Conservation (phyloP, 257 asterid genomes). For the Solanum tacnaense region DNA sequence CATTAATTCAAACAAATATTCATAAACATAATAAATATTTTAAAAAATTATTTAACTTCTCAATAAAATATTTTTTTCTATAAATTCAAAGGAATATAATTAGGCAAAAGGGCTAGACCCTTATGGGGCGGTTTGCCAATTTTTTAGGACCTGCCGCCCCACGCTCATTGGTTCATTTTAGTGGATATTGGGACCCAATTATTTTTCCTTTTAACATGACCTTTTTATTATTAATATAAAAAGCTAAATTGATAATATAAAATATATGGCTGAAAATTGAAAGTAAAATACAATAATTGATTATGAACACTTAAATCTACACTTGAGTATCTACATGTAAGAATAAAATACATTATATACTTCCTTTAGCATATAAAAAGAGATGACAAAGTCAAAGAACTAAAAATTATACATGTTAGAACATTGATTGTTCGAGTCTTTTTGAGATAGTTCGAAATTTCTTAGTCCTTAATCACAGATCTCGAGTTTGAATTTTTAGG, state of each 20-base stretch:
- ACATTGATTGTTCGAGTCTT: not conserved
- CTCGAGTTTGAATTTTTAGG: too few relatives aligned
- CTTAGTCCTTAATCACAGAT: not conserved
- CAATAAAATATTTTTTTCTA: not conserved
- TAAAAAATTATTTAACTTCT: not conserved
- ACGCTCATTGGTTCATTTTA: not conserved
- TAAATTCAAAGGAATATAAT: not conserved
- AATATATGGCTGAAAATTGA: not conserved
- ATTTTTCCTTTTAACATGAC: not conserved
- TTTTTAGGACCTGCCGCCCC: constrained; percentile 8
- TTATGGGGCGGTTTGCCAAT: constrained; percentile 9
- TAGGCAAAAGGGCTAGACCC: not conserved
- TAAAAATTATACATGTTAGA: not conserved
- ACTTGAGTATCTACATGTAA: not conserved
- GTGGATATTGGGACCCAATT: constrained; percentile 1
- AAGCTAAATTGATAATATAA: not conserved
- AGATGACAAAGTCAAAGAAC: not conserved
- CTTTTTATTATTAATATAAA: not conserved
- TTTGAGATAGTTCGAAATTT: not conserved
- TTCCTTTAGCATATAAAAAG: not conserved
- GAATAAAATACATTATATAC: not conserved
- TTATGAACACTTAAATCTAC: not conserved
- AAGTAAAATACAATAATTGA: not conserved
- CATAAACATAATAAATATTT: too few relatives aligned
- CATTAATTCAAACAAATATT: too few relatives aligned